Percentiles rank a stretch among this genome's conserved stretches.
phyloP scores from a whole-genome alignment of 2,329 filamentous ascomycete species.

The Aspergillus aculeatus region DNA sequence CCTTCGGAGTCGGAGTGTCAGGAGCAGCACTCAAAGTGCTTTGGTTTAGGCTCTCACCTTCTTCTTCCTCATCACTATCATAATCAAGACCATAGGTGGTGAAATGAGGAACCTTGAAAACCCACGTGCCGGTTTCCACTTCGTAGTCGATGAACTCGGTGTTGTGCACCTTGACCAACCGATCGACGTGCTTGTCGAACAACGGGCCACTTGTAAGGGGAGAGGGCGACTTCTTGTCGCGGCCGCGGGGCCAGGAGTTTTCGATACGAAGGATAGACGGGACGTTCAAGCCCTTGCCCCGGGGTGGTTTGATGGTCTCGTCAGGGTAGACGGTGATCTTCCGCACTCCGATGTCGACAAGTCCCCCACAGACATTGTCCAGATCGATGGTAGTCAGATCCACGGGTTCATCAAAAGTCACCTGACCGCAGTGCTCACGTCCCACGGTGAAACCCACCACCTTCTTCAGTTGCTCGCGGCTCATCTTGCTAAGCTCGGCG shows the following conservation, averaged over 20 bases:
- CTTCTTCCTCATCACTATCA: conserved; percentile 67
- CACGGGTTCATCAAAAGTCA: conserved; percentile 77
- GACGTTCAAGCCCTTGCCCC: conserved; percentile 87
- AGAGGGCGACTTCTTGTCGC: conserved; percentile 56
- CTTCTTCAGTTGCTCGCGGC: conserved; percentile 71
- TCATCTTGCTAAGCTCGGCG: conserved; percentile 75
- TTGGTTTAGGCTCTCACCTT: conserved; percentile 53
- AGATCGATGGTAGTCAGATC: conserved; percentile 78
- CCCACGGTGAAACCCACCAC: conserved; percentile 78
- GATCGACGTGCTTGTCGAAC: conserved; percentile 75
- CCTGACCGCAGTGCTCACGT: conserved; percentile 74
- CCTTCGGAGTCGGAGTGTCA: conserved; percentile 49
- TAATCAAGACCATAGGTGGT: conserved; percentile 91
- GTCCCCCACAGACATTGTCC: conserved; percentile 72
- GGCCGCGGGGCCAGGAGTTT: conserved; percentile 84
- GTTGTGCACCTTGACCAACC: conserved; percentile 73
- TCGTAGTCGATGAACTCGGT: conserved; percentile 84
- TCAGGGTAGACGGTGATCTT: conserved; percentile 85
- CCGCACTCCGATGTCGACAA: conserved; percentile 74
- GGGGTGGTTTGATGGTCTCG: conserved; percentile 72
- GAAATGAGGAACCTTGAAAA: conserved; percentile 92
- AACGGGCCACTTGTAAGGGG: conserved; percentile 62
- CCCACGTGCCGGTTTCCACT: conserved; percentile 77
- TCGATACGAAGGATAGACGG: conserved; percentile 83
- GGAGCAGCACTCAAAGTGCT: conserved; percentile 53